Evolutionary conservation across 495 filamentous ascomycete genomes (phyloP), one percentile per base, ranked within the genome.

Genomic region (Aspergillus coremiiformis): DNA sequence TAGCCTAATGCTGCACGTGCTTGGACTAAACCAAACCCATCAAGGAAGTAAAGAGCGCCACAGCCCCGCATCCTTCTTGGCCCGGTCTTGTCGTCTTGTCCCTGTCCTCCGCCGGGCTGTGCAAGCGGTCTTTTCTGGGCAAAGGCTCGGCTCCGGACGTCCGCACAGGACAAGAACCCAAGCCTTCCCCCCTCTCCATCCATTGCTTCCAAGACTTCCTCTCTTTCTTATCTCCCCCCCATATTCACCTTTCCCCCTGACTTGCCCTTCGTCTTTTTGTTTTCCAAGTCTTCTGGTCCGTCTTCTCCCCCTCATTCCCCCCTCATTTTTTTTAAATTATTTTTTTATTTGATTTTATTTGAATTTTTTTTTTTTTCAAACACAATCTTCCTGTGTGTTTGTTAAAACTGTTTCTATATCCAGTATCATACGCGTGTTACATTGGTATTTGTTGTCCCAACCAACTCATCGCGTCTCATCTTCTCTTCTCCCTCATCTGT

Each of bases 51-150:
- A 24, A 14, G 39, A 33, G 48, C 54, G 54, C 54, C 54, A 57
- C 54, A 53, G 49, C 54, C 54, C 54, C 54, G 54, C 54, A 57
- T 49, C 15, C 26, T 53, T 64, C 66, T 70, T 70, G 66, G 67
- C 66, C 62, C 66, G 64, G 55, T 62, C 61, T 59, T 63, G 60
- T 41, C 37, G 55, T 62, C 61, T 59, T 51, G 48, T 61, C 61
- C 59, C 57, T 59, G 48, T 51, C 57, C 57, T 69, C 64, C 63
- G 64, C 65, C 57, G 59, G 63, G 65, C 61, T 63, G 59, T 59
- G 64, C 62, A 66, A 61, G 58, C 55, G 60, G 52, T 37, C 51
- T 71, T 67, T 63, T 68, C 68, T 73, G 59, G 70, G 68, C 69
- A 69, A n/a, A 65, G 60, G 56, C 64, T 70, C 67, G 67, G 66